These are phyloP conservation scores for Yueomyces sinensis DNA, from an alignment of 805 yeast genomes.

Conservation along the genomic window DNA sequence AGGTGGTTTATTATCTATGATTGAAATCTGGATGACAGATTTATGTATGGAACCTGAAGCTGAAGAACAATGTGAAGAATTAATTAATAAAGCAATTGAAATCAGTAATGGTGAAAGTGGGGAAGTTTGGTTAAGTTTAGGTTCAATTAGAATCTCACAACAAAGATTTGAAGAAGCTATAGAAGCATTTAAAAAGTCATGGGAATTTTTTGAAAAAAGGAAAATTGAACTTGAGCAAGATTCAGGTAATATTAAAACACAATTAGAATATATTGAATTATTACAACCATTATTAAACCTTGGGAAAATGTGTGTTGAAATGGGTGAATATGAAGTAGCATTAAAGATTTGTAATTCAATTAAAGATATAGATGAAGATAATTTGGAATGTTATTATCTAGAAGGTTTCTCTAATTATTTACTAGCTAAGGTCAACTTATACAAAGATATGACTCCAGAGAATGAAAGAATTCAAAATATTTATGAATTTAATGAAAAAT, in stretches of 20 bases:
- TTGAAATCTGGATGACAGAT: slow-evolving; percentile 97
- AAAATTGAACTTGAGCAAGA: slow-evolving; percentile 20
- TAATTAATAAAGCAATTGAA: slow-evolving; percentile 51
- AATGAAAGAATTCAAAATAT: slow-evolving; percentile 14
- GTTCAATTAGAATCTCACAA: slow-evolving; percentile 85
- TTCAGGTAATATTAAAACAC: slow-evolving; percentile 4
- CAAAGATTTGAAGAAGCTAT: slow-evolving; percentile 61
- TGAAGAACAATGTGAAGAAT: slow-evolving; percentile 61
- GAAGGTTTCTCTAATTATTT: slow-evolving; percentile 67
- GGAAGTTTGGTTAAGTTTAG: slow-evolving; percentile 69
- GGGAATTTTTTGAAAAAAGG: slow-evolving; percentile 50
- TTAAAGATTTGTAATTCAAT: slow-evolving; percentile 49
- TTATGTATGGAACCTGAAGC: slow-evolving; percentile 89
- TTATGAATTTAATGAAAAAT: slow-evolving; percentile 21
- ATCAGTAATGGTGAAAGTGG: slow-evolving; percentile 47
- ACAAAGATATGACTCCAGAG: slow-evolving; percentile 11
- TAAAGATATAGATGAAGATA: slow-evolving; percentile 73
- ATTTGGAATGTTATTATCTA: slow-evolving; percentile 69
- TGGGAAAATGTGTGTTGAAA: slow-evolving; percentile 64
- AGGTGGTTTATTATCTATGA: slow-evolving; percentile 69
- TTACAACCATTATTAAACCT: slow-evolving; percentile 64
- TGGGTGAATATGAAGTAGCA: slow-evolving; percentile 57
- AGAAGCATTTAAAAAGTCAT: slow-evolving; percentile 50
- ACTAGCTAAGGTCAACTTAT: slow-evolving; percentile 25
- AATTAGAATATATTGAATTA: slow-evolving; percentile 44